A percentile compares a stretch with the other conserved stretches of the same genome.
Conservation (phyloP, 805 yeast species). For the Jamesozyma lodderae region DNA sequence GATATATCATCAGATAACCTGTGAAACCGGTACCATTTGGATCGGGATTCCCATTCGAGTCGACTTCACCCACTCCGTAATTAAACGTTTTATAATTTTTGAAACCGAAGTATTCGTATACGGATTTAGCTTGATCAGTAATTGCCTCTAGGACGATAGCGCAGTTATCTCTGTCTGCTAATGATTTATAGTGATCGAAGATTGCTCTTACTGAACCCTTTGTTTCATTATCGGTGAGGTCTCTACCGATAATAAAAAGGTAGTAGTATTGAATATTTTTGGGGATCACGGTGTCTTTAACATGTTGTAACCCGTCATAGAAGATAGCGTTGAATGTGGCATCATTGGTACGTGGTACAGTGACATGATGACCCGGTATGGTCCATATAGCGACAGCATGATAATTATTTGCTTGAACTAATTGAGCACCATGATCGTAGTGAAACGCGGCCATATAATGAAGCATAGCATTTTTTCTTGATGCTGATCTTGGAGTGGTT, state of each 20-base stretch:
- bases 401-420: slow-evolving; percentile 26
- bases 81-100: slow-evolving; percentile 20
- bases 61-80: slow-evolving; percentile 29
- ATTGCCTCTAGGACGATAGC: slow-evolving; percentile 32
- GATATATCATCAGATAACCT: slow-evolving; percentile 28
- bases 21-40: slow-evolving; percentile 27
- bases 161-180: slow-evolving; percentile 24
- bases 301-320: slow-evolving; percentile 17
- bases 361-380: slow-evolving; percentile 20
- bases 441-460: slow-evolving; percentile 19
- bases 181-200: slow-evolving; percentile 21
- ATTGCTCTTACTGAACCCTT: slow-evolving; percentile 29
- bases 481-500: slow-evolving; percentile 15
- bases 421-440: slow-evolving; percentile 27
- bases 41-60: slow-evolving; percentile 21
- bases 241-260: slow-evolving; percentile 29
- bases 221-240: slow-evolving; percentile 19
- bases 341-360: slow-evolving; percentile 23
- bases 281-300: slow-evolving; percentile 22
- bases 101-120: slow-evolving; percentile 31
- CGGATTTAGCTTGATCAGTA: slow-evolving; percentile 25
- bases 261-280: slow-evolving; percentile 24
- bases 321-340: slow-evolving; percentile 24
- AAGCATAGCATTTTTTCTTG: slow-evolving; percentile 21
- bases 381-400: slow-evolving; percentile 30